phyloP scores from a whole-genome alignment of 139 green algal species.

The Chlamydomonas urium region DNA sequence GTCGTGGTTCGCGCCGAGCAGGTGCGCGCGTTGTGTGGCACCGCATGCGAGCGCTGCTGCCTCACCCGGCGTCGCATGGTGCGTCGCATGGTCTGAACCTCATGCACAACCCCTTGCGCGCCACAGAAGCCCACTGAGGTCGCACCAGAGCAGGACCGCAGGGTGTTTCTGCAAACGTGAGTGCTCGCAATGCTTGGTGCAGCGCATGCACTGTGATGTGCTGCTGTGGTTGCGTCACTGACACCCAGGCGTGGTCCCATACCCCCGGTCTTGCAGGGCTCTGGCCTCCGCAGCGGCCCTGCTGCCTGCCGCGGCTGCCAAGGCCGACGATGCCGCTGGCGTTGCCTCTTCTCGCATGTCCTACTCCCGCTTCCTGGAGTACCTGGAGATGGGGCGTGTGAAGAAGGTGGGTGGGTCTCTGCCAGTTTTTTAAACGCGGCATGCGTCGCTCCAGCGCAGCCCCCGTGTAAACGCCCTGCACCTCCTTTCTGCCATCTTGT shows the following conservation, averaged over 20 bases:
- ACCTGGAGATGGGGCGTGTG: slow-evolving; percentile 98
- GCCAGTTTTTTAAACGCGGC: no score
- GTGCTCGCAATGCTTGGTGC: neutral
- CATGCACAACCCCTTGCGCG: neutral
- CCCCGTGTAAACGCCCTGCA: no score
- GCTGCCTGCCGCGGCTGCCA: slow-evolving; percentile 21
- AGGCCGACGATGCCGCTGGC: slow-evolving; percentile 44
- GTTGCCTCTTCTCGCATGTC: slow-evolving; percentile 98
- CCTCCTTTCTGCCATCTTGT: no score
- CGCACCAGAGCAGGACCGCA: neutral
- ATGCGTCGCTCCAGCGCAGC: no score
- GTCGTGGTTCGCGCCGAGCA: no score
- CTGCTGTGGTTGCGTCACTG: neutral
- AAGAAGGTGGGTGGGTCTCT: slow-evolving; percentile 82
- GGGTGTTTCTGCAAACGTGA: neutral
- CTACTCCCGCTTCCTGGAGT: slow-evolving; percentile 99
- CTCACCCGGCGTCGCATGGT: no score
- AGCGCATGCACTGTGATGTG: neutral
- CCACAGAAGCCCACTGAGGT: neutral
- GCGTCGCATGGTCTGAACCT: neutral
- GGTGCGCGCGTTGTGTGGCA: no score
- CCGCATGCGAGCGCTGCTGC: no score
- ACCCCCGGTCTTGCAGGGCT: slow-evolving; percentile 20
- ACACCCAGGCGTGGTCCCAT: neutral
- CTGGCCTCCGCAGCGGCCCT: slow-evolving; percentile 21